A percentile compares a stretch with the other conserved stretches of the same genome.
Conservation (phyloP, 805 yeast genomes). For the Lipomyces orientalis region DNA sequence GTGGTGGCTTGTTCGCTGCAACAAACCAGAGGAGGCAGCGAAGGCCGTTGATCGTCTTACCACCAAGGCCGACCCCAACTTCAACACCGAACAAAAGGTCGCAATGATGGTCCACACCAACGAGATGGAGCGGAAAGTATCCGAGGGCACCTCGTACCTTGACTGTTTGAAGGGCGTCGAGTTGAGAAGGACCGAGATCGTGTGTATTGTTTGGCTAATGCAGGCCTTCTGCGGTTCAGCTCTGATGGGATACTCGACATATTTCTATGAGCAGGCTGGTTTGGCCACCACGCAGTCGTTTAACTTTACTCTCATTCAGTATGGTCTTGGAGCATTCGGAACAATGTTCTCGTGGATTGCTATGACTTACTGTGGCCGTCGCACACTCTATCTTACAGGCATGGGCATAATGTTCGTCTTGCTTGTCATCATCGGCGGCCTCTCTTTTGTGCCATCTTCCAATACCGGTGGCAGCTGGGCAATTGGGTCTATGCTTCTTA, state of each 20-base stretch:
- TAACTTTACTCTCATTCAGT: slow-evolving; percentile 10
- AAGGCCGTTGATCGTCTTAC: slow-evolving; percentile 14
- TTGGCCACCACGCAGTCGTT: slow-evolving; percentile 17
- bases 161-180: slow-evolving; percentile 24
- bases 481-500: slow-evolving; percentile 53
- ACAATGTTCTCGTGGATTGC: slow-evolving; percentile 18
- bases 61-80: background rate
- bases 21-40: slow-evolving; percentile 10
- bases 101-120: slow-evolving; percentile 24
- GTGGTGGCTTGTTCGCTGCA: slow-evolving; percentile 27
- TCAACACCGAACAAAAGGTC: slow-evolving; percentile 8
- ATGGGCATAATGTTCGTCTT: slow-evolving; percentile 17
- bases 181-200: slow-evolving; percentile 36
- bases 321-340: slow-evolving; percentile 16
- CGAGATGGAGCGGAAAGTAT: slow-evolving; percentile 12
- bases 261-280: slow-evolving; percentile 53
- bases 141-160: slow-evolving; percentile 14
- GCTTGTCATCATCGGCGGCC: slow-evolving; percentile 31
- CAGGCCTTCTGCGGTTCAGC: slow-evolving; percentile 35
- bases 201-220: slow-evolving; percentile 45
- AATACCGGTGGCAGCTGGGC: slow-evolving; percentile 35
- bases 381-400: slow-evolving; percentile 35
- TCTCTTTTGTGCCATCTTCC: slow-evolving; percentile 24
- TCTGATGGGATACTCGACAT: slow-evolving; percentile 47
- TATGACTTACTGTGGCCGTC: slow-evolving; percentile 17